Percentiles rank a stretch among this genome's conserved stretches.
These are phyloP conservation scores for Ehretia macrophylla DNA, from an alignment of 257 asterid genomes.

Conservation along the genomic window DNA sequence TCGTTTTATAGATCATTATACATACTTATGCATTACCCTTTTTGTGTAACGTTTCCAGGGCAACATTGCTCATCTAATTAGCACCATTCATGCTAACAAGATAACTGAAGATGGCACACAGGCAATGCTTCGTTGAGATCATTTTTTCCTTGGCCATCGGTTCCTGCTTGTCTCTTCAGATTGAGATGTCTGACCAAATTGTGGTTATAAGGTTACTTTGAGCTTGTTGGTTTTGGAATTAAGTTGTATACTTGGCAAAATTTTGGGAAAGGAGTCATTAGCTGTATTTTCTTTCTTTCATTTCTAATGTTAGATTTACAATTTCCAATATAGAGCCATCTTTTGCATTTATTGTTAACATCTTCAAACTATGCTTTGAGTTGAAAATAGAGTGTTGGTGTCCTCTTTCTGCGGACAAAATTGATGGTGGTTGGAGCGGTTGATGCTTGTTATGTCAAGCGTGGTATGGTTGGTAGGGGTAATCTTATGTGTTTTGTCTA, in stretches of 20 bases:
- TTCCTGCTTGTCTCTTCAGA: constrained; percentile 9
- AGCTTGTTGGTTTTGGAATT: background rate
- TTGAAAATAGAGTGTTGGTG: background rate
- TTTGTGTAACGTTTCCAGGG: constrained; percentile 35
- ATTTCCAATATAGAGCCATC: background rate
- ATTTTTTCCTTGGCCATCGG: constrained; percentile 8
- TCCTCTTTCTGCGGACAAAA: too few relatives aligned
- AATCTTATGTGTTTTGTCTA: too few relatives aligned
- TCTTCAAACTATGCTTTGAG: background rate
- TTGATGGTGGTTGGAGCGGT: too few relatives aligned
- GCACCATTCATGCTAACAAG: constrained; percentile 78
- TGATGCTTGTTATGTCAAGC: too few relatives aligned
- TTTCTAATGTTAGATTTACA: background rate
- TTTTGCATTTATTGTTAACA: background rate
- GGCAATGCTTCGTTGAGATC: constrained; percentile 50
- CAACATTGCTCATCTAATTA: constrained; percentile 56
- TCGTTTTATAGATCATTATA: background rate
- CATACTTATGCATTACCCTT: background rate
- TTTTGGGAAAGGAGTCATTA: background rate
- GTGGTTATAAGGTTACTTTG: background rate
- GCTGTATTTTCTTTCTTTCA: background rate
- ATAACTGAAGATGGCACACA: constrained; percentile 62
- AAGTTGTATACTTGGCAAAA: constrained; percentile 1
- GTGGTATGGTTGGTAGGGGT: too few relatives aligned
- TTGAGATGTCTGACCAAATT: background rate